Evolutionary conservation across 2,329 filamentous ascomycete genomes (phyloP).

Genomic region (Monilinia vaccinii-corymbosi): DNA sequence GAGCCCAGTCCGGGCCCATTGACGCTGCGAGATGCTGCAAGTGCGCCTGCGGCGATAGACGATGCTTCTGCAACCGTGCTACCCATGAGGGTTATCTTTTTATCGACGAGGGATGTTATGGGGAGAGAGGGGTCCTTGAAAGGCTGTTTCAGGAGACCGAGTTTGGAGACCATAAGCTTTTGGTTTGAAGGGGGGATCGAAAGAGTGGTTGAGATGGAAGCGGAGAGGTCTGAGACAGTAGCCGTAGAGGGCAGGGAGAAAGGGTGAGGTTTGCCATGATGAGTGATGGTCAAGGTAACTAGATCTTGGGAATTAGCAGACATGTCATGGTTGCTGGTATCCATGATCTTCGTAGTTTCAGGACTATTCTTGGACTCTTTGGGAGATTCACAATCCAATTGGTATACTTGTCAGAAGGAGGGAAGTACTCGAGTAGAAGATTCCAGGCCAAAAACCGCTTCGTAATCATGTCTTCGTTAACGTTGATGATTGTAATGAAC

Average conservation of each 20-base stretch:
- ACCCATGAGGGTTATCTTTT: conserved; percentile 58
- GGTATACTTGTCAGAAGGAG: not conserved
- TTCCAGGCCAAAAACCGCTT: conserved; percentile 25
- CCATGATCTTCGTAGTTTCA: not conserved
- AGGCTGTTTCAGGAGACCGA: conserved; percentile 54
- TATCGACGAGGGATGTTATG: conserved; percentile 40
- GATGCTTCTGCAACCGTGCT: conserved; percentile 51
- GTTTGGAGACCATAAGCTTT: conserved; percentile 59
- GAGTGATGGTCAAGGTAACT: conserved; percentile 38
- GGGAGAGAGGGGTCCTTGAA: conserved; percentile 49
- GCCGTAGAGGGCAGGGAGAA: conserved; percentile 37
- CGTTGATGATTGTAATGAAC: too few relatives aligned
- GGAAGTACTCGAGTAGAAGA: conserved; percentile 14
- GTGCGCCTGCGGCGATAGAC: conserved; percentile 39
- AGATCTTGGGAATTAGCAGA: conserved; percentile 23
- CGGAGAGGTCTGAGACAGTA: conserved; percentile 50
- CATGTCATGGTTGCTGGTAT: conserved; percentile 11
- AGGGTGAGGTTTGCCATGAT: conserved; percentile 38
- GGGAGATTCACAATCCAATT: not conserved
- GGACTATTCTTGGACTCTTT: not conserved
- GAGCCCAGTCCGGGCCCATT: conserved; percentile 23
- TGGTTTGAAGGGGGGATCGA: conserved; percentile 55
- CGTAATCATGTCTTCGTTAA: too few relatives aligned
- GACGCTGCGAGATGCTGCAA: conserved; percentile 41
- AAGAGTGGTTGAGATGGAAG: conserved; percentile 45